Percentiles rank a stretch among this genome's conserved stretches.
Conservation (phyloP, 164 flowering plant genomes). For the Brasenia schreberi region DNA sequence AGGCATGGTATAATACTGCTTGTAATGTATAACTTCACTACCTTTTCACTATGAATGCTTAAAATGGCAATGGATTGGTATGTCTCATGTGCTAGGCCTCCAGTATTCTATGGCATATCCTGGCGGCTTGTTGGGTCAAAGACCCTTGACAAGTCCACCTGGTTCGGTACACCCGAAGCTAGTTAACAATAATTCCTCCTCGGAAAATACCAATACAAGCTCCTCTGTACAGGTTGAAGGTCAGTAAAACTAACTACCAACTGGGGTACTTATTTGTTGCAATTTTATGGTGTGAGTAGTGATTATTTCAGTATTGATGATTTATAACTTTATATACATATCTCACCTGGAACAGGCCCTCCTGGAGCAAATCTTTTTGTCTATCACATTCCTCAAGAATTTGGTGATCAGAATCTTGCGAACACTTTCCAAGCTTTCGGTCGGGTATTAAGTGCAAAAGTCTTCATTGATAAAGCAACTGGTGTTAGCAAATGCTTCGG, state of each 20-base stretch:
- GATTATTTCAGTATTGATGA: too few relatives aligned
- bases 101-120: slow-evolving; percentile 73
- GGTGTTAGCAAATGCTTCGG: slow-evolving; percentile 99
- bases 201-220: slow-evolving; percentile 28
- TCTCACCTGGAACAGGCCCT: slow-evolving; percentile 56
- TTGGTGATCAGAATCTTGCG: slow-evolving; percentile 85
- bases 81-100: slow-evolving; percentile 50
- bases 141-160: slow-evolving; percentile 49
- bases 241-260: slow-evolving; percentile 14
- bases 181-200: slow-evolving; percentile 27
- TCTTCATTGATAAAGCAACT: slow-evolving; percentile 92
- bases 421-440: slow-evolving; percentile 79
- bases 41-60: neutral
- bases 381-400: slow-evolving; percentile 98
- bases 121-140: slow-evolving; percentile 62
- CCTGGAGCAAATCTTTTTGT: slow-evolving; percentile 96
- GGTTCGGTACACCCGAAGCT: slow-evolving; percentile 31
- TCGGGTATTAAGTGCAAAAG: slow-evolving; percentile 86
- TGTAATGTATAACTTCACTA: too few relatives aligned
- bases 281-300: too few relatives aligned
- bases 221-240: slow-evolving; percentile 76
- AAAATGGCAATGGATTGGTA: neutral
- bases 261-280: too few relatives aligned
- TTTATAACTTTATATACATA: neutral
- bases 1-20: slow-evolving; percentile 32